Percentiles rank a stretch among this genome's conserved stretches.
phyloP scores from a whole-genome alignment of 441 rosid genomes.

The Gossypium gossypioides region DNA sequence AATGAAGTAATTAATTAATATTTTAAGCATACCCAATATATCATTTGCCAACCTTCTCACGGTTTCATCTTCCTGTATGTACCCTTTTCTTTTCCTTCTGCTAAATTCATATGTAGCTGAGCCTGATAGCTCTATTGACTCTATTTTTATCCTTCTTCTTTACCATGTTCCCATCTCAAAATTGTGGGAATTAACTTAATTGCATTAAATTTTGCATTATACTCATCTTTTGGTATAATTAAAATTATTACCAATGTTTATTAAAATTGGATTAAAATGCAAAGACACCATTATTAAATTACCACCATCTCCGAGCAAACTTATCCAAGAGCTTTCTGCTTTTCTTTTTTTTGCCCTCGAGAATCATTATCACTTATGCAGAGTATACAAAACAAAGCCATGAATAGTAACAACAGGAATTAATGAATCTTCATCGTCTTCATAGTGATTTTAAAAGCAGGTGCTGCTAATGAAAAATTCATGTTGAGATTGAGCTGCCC shows the following conservation, averaged over 20 bases:
- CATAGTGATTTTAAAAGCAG: conserved; percentile 9
- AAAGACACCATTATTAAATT: not conserved
- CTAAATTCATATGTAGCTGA: not conserved
- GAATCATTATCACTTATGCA: not conserved
- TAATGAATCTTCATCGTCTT: not conserved
- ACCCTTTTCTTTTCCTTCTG: conserved; percentile 8
- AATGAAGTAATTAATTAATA: conserved; percentile 12
- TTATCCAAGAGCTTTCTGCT: not conserved
- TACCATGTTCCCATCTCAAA: not conserved
- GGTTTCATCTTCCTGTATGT: conserved; percentile 24
- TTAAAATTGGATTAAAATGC: not conserved
- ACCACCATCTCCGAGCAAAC: not conserved
- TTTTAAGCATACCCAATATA: conserved; percentile 23
- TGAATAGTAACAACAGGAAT: not conserved
- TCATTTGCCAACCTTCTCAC: conserved; percentile 10
- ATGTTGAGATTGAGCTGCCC: conserved; percentile 14
- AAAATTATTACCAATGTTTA: no score
- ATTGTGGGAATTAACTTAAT: not conserved
- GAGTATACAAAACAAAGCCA: not conserved
- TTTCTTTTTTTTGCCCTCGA: not conserved
- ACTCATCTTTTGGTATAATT: no score
- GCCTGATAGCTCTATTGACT: conserved; percentile 13
- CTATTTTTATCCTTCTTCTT: conserved; percentile 9
- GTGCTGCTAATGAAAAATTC: not conserved
- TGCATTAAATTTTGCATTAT: not conserved